Conservation (phyloP, 495 filamentous ascomycete species). For the Hyaloscypha variabilis region DNA sequence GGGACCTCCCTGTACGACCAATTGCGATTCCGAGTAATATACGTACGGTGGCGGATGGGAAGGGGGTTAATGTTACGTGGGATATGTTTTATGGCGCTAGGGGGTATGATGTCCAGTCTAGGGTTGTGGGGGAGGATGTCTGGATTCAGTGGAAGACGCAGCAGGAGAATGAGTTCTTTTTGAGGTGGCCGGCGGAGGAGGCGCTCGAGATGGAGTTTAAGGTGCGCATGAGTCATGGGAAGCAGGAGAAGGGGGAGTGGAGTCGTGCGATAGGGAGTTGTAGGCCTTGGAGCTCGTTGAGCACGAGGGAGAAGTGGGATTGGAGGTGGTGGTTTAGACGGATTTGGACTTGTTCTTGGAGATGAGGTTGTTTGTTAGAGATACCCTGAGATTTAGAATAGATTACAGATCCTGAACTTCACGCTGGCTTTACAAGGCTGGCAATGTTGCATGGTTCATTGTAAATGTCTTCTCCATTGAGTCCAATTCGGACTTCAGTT, state of each 20-base stretch:
- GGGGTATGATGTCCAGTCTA: neutral
- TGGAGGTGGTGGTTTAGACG: neutral
- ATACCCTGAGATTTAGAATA: too few relatives aligned
- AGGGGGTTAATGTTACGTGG: constrained; percentile 4
- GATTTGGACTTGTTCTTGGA: neutral
- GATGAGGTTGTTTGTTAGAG: neutral
- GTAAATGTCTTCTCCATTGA: too few relatives aligned
- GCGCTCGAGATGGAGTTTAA: neutral
- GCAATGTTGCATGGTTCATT: too few relatives aligned
- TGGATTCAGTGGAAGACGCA: neutral
- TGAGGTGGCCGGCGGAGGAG: neutral
- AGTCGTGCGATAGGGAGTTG: neutral
- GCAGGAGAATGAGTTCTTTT: neutral
- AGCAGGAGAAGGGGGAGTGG: neutral
- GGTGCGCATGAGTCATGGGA: neutral
- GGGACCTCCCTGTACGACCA: neutral
- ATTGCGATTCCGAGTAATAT: neutral
- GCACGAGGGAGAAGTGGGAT: neutral
- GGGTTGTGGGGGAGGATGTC: neutral
- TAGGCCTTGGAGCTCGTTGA: neutral
- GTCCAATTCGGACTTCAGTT: too few relatives aligned
- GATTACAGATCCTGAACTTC: too few relatives aligned
- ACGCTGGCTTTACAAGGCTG: too few relatives aligned
- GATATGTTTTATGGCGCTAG: neutral
- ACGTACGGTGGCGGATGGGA: neutral